These are phyloP conservation scores for Metarhizium robertsii DNA, from an alignment of 2,329 filamentous ascomycete genomes.

Conservation along the genomic window DNA sequence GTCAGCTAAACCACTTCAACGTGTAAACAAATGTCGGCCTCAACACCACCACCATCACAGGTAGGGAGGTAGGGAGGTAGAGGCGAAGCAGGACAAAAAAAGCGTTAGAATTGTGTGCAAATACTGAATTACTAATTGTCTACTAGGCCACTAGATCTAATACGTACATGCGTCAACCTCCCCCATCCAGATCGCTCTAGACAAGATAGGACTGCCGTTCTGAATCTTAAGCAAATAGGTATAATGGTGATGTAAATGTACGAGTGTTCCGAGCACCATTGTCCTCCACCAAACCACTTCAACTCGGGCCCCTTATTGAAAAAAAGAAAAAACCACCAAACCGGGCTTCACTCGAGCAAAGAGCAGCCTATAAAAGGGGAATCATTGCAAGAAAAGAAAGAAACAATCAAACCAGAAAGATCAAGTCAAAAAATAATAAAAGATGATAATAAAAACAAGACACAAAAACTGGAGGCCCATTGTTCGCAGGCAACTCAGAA, in stretches of 20 bases:
- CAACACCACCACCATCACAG: background rate
- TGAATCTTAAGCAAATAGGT: slow-evolving; percentile 18
- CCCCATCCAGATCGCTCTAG: slow-evolving; percentile 5
- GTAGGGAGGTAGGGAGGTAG: too few relatives aligned
- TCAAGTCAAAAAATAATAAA: background rate
- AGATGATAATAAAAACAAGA: slow-evolving; percentile 3
- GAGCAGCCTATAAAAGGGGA: slow-evolving; percentile 12
- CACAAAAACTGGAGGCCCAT: slow-evolving; percentile 11
- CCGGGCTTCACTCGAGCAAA: slow-evolving; percentile 1
- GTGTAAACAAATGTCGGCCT: background rate
- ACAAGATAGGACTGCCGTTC: slow-evolving; percentile 10
- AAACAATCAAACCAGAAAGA: background rate
- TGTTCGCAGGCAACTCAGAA: slow-evolving; percentile 7
- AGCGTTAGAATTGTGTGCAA: slow-evolving; percentile 10
- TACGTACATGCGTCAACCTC: slow-evolving; percentile 10
- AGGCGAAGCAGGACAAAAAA: background rate
- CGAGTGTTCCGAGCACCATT: slow-evolving; percentile 4
- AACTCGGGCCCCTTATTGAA: background rate
- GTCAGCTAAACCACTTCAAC: background rate
- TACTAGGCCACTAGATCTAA: slow-evolving; percentile 23
- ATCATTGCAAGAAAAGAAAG: slow-evolving; percentile 9
- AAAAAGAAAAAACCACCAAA: slow-evolving; percentile 14
- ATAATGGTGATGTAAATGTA: slow-evolving; percentile 9
- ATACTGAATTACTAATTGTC: slow-evolving; percentile 22
- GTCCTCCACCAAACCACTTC: slow-evolving; percentile 1